phyloP scores from a whole-genome alignment of 805 yeast genomes.

The Saturnispora zaruensis region DNA sequence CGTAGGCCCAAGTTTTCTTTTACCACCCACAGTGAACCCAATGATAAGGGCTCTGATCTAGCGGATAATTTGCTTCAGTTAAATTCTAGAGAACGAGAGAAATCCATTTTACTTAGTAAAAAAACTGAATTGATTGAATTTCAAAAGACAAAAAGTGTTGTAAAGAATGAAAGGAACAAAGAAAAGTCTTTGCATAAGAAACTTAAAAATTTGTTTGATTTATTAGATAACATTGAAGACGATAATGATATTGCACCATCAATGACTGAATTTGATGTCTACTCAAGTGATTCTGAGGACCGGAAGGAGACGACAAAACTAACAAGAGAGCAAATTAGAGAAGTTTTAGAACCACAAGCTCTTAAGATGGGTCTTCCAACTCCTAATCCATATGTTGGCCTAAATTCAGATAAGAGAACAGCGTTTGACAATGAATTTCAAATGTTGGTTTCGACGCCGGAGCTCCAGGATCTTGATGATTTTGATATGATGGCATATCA shows the following conservation, averaged over 20 bases:
- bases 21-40: background rate
- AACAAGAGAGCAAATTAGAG: background rate
- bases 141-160: background rate
- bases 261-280: background rate
- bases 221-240: background rate
- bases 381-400: background rate
- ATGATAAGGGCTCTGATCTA: background rate
- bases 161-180: background rate
- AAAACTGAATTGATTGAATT: background rate
- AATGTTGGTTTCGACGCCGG: slow-evolving; percentile 1
- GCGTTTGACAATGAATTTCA: background rate
- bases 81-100: background rate
- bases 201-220: background rate
- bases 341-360: slow-evolving; percentile 1
- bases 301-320: background rate
- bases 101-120: background rate
- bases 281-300: background rate
- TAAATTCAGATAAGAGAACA: background rate
- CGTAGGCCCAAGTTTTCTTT: background rate
- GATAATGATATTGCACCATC: background rate
- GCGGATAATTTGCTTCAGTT: background rate
- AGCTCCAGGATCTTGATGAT: background rate
- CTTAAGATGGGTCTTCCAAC: background rate
- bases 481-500: slow-evolving; percentile 7
- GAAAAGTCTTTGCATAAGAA: background rate